Percentiles rank a stretch among this genome's conserved stretches.
phyloP scores from a whole-genome alignment of 2,329 filamentous ascomycete genomes.

The Ceratocystis papillata region DNA sequence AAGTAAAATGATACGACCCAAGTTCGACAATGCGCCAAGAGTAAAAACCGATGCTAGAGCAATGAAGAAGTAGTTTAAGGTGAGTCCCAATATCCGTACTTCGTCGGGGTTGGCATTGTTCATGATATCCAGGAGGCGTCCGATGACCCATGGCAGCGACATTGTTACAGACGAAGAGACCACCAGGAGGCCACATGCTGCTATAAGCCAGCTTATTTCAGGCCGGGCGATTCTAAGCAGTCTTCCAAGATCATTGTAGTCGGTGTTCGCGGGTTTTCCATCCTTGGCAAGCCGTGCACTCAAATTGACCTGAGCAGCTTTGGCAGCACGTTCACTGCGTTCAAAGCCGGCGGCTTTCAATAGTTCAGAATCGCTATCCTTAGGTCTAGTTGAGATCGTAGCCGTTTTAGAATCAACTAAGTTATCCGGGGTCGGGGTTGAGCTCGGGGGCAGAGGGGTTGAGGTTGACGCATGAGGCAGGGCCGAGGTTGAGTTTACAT shows the following conservation, averaged over 20 bases:
- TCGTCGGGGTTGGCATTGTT: constrained; percentile 51
- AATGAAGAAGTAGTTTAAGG: constrained; percentile 77
- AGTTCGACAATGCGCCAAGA: constrained; percentile 80
- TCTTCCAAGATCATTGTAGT: constrained; percentile 68
- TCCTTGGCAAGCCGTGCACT: constrained; percentile 80
- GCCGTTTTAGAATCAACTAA: constrained; percentile 15
- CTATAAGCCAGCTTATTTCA: constrained; percentile 63
- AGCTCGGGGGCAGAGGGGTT: constrained; percentile 12
- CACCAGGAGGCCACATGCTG: constrained; percentile 76
- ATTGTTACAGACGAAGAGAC: constrained; percentile 89
- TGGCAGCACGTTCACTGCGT: constrained; percentile 71
- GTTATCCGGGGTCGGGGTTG: constrained; percentile 13
- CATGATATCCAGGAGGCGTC: constrained; percentile 85
- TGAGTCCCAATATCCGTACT: constrained; percentile 72
- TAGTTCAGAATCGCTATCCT: constrained; percentile 33
- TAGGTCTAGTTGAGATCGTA: constrained; percentile 13
- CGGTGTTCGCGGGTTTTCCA: constrained; percentile 43
- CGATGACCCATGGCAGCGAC: constrained; percentile 93
- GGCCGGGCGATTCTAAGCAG: constrained; percentile 81
- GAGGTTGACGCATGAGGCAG: constrained; percentile 11
- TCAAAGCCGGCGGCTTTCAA: constrained; percentile 40
- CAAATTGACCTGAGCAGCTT: constrained; percentile 81
- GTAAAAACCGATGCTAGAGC: constrained; percentile 67
- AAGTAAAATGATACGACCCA: constrained; percentile 83
- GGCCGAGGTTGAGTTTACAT: constrained; percentile 9